Evolutionary conservation across 78 protist genomes (phyloP).

Genomic region (Dictyostelium brefeldianum): DNA sequence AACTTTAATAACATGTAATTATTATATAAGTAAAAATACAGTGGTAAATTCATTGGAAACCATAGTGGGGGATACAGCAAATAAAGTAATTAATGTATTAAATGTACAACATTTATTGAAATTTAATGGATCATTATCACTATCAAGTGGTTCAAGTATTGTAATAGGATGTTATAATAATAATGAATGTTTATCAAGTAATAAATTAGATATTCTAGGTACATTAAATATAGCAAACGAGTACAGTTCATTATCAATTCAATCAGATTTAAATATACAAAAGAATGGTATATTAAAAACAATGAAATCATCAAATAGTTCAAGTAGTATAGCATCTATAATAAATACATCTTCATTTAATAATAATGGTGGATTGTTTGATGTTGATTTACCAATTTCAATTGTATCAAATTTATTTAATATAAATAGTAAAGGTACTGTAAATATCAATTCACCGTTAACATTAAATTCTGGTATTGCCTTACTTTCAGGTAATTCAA

Average conservation of each 20-base stretch:
- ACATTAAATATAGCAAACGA: not conserved
- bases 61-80: not conserved
- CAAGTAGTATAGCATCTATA: not conserved
- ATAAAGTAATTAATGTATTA: not conserved
- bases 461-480: not conserved
- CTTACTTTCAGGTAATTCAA: not conserved
- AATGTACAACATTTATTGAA: not conserved
- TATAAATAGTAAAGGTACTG: not conserved
- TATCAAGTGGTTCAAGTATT: not conserved
- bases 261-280: not conserved
- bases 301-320: not conserved
- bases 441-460: not conserved
- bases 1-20: not conserved
- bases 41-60: not conserved
- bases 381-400: not conserved
- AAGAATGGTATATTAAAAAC: not conserved
- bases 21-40: conserved; percentile 1
- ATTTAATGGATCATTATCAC: not conserved
- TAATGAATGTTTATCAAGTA: not conserved
- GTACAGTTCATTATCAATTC: not conserved
- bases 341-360: not conserved
- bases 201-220: not conserved
- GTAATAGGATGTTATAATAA: not conserved
- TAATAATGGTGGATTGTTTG: not conserved
- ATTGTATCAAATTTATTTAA: not conserved